These are phyloP conservation scores for Lachancea sp. DNA, from an alignment of 805 yeast species.

Conservation along the genomic window DNA sequence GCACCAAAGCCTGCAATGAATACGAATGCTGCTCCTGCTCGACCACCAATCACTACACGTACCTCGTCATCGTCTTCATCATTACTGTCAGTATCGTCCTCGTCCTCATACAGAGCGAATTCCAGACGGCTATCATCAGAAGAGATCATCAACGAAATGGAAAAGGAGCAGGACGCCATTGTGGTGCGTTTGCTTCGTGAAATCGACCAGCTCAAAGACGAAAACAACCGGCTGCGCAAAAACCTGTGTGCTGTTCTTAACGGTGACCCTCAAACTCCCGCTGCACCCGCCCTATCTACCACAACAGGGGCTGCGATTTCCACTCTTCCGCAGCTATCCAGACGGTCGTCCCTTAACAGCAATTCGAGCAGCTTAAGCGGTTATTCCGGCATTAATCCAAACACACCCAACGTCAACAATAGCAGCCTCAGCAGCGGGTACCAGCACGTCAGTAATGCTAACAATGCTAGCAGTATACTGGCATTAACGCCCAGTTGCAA, in stretches of 20 bases:
- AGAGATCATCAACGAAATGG: slow-evolving; percentile 53
- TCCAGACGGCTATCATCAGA: slow-evolving; percentile 31
- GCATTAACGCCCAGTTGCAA: slow-evolving; percentile 2
- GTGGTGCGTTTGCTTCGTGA: slow-evolving; percentile 51
- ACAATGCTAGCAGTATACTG: slow-evolving; percentile 2
- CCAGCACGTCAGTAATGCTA: too few species aligned
- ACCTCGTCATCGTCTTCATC: slow-evolving; percentile 9
- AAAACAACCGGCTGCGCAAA: slow-evolving; percentile 36
- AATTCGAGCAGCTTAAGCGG: slow-evolving; percentile 2
- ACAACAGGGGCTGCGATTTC: too few species aligned
- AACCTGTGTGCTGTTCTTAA: slow-evolving; percentile 14
- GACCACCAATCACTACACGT: slow-evolving; percentile 3
- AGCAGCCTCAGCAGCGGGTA: background rate
- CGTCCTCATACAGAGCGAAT: background rate
- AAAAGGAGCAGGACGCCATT: slow-evolving; percentile 58
- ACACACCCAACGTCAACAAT: background rate
- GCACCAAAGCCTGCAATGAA: slow-evolving; percentile 1
- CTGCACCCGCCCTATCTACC: too few species aligned
- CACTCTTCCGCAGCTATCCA: slow-evolving; percentile 2
- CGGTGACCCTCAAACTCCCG: slow-evolving; percentile 8
- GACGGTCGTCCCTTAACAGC: slow-evolving; percentile 9
- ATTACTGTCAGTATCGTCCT: background rate
- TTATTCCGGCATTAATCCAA: background rate
- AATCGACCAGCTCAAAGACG: slow-evolving; percentile 42
- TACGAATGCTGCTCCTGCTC: slow-evolving; percentile 7